Percentiles rank a stretch among this genome's conserved stretches.
Conservation (phyloP, 2,329 filamentous ascomycete species). For the Paecilomyces variotii region DNA sequence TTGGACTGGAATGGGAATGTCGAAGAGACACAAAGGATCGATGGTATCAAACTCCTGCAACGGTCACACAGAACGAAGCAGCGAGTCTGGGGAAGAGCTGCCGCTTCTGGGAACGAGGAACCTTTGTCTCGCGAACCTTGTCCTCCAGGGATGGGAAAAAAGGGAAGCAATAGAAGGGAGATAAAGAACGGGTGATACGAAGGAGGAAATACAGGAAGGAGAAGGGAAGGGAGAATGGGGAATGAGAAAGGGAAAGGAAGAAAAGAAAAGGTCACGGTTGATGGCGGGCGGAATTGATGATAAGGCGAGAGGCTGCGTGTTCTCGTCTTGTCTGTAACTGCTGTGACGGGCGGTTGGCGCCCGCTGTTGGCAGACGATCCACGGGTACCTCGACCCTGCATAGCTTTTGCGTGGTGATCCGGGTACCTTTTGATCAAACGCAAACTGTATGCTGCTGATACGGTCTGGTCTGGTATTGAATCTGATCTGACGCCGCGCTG, state of each 20-base stretch:
- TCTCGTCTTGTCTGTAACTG: conserved; percentile 2
- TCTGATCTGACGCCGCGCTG: background rate
- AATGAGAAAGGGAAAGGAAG: conserved; percentile 11
- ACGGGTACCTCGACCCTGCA: background rate
- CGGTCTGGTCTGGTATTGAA: background rate
- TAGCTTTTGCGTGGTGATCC: background rate
- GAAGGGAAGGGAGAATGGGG: conserved; percentile 8
- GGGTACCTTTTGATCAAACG: background rate
- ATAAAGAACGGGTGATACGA: conserved; percentile 7
- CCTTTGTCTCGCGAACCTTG: conserved; percentile 5
- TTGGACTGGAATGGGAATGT: conserved; percentile 26
- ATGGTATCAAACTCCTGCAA: conserved; percentile 24
- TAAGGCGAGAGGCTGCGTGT: conserved; percentile 9
- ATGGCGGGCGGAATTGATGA: background rate
- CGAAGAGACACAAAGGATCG: conserved; percentile 26
- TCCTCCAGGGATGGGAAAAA: background rate
- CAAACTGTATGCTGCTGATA: background rate
- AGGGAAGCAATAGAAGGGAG: conserved; percentile 15
- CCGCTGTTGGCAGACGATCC: background rate
- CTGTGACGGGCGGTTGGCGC: background rate
- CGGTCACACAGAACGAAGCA: conserved; percentile 29
- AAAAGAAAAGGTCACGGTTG: conserved; percentile 8
- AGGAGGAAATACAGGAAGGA: conserved; percentile 8
- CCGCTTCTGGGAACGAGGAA: conserved; percentile 7
- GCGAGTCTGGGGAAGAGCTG: conserved; percentile 6